phyloP scores from a whole-genome alignment of 2,329 filamentous ascomycete species.

The Byssochlamys sp. region DNA sequence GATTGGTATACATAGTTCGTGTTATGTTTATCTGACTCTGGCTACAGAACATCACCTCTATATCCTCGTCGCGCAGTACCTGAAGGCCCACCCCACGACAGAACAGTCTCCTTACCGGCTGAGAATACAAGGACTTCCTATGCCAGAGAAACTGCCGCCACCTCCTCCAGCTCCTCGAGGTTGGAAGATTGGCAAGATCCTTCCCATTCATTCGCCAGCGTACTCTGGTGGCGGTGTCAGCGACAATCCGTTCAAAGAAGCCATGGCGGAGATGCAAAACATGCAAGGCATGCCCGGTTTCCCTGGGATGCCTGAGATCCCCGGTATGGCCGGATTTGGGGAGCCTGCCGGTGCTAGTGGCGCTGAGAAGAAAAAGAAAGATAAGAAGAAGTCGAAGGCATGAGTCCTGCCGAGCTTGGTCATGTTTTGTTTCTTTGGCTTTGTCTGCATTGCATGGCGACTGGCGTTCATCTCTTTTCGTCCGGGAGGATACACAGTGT shows the following conservation, averaged over 20 bases:
- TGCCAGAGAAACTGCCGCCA: constrained; percentile 58
- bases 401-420: constrained; percentile 12
- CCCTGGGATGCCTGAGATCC: constrained; percentile 36
- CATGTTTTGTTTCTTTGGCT: constrained; percentile 6
- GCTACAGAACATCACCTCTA: constrained; percentile 70
- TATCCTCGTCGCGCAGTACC: constrained; percentile 64
- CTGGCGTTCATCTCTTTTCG: constrained; percentile 21
- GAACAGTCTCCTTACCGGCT: constrained; percentile 61
- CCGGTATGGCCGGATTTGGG: constrained; percentile 45
- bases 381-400: constrained; percentile 42
- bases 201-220: constrained; percentile 81
- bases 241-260: constrained; percentile 90
- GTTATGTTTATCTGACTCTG: background rate
- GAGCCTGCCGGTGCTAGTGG: constrained; percentile 19
- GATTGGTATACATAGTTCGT: background rate
- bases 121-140: constrained; percentile 62
- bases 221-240: constrained; percentile 86
- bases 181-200: constrained; percentile 76
- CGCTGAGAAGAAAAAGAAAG: constrained; percentile 38
- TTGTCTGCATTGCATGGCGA: constrained; percentile 31
- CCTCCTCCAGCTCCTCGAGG: constrained; percentile 69
- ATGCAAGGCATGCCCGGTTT: constrained; percentile 35
- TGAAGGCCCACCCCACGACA: constrained; percentile 68
- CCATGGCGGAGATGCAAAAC: constrained; percentile 83
- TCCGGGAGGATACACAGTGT: background rate